Conservation (phyloP, 148 eudicot genomes). For the Selenicereus undatus region DNA sequence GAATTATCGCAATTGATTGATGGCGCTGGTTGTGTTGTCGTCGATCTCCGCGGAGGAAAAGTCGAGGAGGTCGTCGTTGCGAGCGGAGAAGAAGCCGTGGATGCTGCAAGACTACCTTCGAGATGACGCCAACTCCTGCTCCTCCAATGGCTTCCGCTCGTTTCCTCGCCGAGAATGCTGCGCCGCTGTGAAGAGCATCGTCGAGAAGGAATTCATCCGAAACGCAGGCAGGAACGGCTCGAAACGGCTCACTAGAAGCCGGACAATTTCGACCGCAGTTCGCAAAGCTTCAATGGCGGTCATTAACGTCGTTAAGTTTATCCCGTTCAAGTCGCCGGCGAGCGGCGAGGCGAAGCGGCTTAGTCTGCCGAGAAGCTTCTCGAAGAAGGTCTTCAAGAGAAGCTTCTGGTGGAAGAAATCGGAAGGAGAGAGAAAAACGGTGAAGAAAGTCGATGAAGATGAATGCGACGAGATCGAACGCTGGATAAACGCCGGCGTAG, state of each 20-base stretch:
- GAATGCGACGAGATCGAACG: constrained; percentile 40
- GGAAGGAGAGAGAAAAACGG: constrained; percentile 11
- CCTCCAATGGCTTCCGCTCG: constrained; percentile 76
- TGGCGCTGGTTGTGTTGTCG: constrained; percentile 32
- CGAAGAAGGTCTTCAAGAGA: constrained; percentile 40
- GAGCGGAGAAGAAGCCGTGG: constrained; percentile 34
- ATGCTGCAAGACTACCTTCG: constrained; percentile 55
- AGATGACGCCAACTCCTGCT: constrained; percentile 79
- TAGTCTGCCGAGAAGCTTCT: constrained; percentile 39
- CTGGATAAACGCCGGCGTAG: constrained; percentile 48
- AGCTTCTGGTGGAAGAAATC: constrained; percentile 44
- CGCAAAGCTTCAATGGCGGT: constrained; percentile 47
- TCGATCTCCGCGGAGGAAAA: constrained; percentile 7
- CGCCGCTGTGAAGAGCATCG: constrained; percentile 40
- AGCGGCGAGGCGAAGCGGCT: constrained; percentile 14
- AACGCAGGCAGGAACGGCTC: not conserved
- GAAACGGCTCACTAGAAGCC: constrained; percentile 3
- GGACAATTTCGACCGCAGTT: constrained; percentile 30
- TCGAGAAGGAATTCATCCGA: constrained; percentile 27
- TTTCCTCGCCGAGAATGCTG: constrained; percentile 71
- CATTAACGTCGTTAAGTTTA: constrained; percentile 46
- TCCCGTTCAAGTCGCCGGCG: constrained; percentile 35
- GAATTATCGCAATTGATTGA: not conserved
- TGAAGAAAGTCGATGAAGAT: not conserved
- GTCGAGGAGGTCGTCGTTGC: constrained; percentile 26